Base-by-base conservation (phyloP, 306 rosid genomes). In the Rubus parviflorus region DNA sequence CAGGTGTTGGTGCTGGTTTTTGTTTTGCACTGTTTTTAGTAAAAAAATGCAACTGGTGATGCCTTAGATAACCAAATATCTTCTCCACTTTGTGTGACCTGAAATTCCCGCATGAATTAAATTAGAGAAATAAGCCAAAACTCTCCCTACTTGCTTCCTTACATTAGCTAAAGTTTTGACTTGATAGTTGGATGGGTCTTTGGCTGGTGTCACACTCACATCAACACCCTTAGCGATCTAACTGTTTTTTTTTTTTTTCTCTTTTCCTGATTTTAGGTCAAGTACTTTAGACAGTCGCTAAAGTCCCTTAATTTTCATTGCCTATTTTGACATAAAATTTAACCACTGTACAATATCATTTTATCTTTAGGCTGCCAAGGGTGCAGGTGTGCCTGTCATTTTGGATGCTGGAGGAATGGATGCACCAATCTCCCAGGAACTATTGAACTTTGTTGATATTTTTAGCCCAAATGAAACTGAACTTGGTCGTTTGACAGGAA, bases 391-490 rank as follows among this genome's bases (percentile, higher is more conserved):
- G 37, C 92, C 93, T 2, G 93, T 95, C 46, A 84, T 92, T 74
- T 72, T 92, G 83, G 98, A 95, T 80, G 97, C 96, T 2, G 97
- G 98, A 51, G 98, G 97, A 75, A 72, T 92, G 54, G 97, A 88
- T 83, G 74, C 92, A 12, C 90, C 91, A 54, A 68, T 95, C 69
- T 90, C 98, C 13, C 87, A 58, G 41, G 93, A 92, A 81, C 86
- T 95, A 61, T 75, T 95, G 74, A 79, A 61, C 68, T 84, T 52
- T 76, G 87, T 92, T 61, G 97, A 90, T 85, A 90, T 92, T 83
- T 83, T 95, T 37, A 92, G 97, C 76, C 97, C 98, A 11, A 95
- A 95, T 83, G 97, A 95, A 90, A 83, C 74, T 70, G 98, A 95
- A 80, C 97, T 95, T 72, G 70, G 74, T 85, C 95, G 96, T 43